Evolutionary conservation across 192 early-diverging fungal genomes (phyloP).

Genomic region (Backusella circina): DNA sequence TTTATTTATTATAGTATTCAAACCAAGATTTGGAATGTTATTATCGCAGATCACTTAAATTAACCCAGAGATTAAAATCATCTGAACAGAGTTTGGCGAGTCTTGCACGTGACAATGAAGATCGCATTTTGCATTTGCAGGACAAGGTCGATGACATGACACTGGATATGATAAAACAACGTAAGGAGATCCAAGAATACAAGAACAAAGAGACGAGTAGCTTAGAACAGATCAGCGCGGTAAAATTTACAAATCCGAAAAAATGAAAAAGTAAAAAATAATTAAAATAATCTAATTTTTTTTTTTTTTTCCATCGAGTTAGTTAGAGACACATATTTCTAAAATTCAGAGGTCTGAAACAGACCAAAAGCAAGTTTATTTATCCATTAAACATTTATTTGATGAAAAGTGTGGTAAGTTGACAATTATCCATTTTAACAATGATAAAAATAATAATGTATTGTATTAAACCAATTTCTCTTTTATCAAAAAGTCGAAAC

Average conservation of each 20-base stretch:
- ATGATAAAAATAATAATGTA: background rate
- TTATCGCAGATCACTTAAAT: constrained; percentile 32
- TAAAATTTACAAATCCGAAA: constrained; percentile 10
- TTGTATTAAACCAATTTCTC: background rate
- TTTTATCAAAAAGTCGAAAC: constrained; percentile 30
- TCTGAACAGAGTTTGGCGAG: constrained; percentile 35
- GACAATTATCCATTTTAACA: background rate
- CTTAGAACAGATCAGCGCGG: constrained; percentile 38
- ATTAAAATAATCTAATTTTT: background rate
- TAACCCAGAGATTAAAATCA: constrained; percentile 37
- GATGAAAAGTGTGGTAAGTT: constrained; percentile 40
- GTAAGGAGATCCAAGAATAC: constrained; percentile 36
- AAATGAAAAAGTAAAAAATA: background rate
- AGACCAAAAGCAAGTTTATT: constrained; percentile 38
- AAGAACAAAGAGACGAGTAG: constrained; percentile 41
- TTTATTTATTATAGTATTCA: background rate
- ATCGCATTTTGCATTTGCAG: constrained; percentile 36
- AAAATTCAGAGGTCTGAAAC: constrained; percentile 31
- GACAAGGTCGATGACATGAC: constrained; percentile 41
- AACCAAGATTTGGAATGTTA: constrained; percentile 22
- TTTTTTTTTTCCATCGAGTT: background rate
- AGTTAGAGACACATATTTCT: constrained; percentile 39
- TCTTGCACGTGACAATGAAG: constrained; percentile 40
- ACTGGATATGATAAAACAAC: constrained; percentile 26
- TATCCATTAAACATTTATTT: constrained; percentile 31